Evolutionary conservation across 179 eudicot species (phyloP), one percentile per base, ranked within the genome.

Genomic region (Corrigiola litoralis): DNA sequence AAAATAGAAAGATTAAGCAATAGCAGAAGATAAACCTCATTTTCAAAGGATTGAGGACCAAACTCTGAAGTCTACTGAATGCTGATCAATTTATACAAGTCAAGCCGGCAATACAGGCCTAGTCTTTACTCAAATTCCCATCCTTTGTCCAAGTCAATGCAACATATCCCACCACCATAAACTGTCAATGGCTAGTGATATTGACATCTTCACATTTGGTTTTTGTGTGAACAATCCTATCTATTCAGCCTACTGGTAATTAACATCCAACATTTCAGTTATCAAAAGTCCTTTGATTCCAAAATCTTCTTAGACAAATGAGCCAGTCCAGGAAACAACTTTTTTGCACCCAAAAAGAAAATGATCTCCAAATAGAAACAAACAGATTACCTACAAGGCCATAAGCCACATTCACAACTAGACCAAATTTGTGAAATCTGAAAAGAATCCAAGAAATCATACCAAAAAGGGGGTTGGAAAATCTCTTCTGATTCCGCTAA

Each of bases 91-190:
- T 49, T 40, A 52, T 51, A 59, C 63, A 34, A 65, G 56, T 58
- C 71, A 34, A 70, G 72, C 63, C 75, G 75, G 75, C 75, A 75
- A 70, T 42, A 51, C 56, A 65, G 79, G 64, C 76, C 69, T 9
- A 40, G 72, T 76, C 76, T 54, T 24, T 23, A 54, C 45, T 72
- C 72, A 53, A 4, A 50, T 61, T 66, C 52, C 63, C 49, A 8
- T 36, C 16, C 23, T 23, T 5, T 47, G 44, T 76, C 41, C 42
- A 75, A 69, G 74, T 58, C 78, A 75, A 76, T 65, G 48, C 67
- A 44, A 18, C 59, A 55, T 20, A 29, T 17, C 28, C 51, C 50
- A 50, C 58, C 34, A 62, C 13, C 47, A 62, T 40, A 23, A 25
- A 34, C 25, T 34, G 32, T 17, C 54, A n/a, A 42, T 40, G 45